These are phyloP conservation scores for Lactarius sp. DNA, from an alignment of 768 basidiomycete genomes.

Conservation along the genomic window DNA sequence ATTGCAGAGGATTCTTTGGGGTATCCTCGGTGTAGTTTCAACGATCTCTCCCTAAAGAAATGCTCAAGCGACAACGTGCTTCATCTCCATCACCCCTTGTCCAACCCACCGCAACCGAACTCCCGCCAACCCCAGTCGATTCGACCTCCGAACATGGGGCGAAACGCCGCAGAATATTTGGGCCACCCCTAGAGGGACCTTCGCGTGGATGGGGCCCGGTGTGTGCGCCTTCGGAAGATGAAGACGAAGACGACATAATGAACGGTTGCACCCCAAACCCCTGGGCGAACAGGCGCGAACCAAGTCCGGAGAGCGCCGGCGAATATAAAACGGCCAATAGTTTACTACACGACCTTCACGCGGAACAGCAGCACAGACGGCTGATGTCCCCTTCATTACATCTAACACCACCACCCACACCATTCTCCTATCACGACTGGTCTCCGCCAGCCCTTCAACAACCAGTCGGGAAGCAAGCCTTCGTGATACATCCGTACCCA, in stretches of 20 bases:
- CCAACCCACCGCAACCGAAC: conserved; percentile 18
- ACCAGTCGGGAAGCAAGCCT: neutral
- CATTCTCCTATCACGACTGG: conserved; percentile 6
- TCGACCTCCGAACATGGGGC: conserved; percentile 33
- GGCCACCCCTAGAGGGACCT: conserved; percentile 51
- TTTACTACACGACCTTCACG: conserved; percentile 66
- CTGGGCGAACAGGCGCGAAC: conserved; percentile 10
- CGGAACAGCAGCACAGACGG: conserved; percentile 59
- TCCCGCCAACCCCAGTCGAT: conserved; percentile 18
- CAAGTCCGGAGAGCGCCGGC: conserved; percentile 21
- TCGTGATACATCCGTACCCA: neutral
- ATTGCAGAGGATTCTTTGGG: neutral
- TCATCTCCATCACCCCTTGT: conserved; percentile 19
- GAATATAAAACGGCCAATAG: conserved; percentile 59
- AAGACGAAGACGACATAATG: conserved; percentile 30
- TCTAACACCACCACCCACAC: neutral
- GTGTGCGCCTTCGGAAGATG: conserved; percentile 23
- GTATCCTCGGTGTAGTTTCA: neutral
- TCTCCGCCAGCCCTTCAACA: neutral
- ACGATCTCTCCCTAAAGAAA: neutral
- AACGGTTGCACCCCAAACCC: neutral
- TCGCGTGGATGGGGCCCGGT: conserved; percentile 41
- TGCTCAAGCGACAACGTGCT: conserved; percentile 27
- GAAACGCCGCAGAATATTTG: conserved; percentile 52
- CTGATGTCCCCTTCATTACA: conserved; percentile 33